These are phyloP conservation scores for Colletotrichum spinosum DNA, from an alignment of 2,329 filamentous ascomycete species.

Conservation along the genomic window DNA sequence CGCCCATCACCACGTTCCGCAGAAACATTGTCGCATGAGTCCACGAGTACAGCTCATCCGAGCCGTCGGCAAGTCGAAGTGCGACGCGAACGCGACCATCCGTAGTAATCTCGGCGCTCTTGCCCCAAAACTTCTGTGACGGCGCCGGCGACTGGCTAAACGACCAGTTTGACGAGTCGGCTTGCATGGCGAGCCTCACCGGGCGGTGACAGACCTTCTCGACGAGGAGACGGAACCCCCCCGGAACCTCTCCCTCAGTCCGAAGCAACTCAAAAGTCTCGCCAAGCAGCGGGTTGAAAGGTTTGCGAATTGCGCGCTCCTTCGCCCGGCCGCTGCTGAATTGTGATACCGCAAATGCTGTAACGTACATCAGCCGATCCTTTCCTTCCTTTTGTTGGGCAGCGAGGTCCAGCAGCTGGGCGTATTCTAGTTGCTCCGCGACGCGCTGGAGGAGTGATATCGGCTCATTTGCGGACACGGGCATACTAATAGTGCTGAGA, in stretches of 20 bases:
- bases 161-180: conserved; percentile 87
- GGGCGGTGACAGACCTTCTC: conserved; percentile 96
- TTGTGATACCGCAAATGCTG: conserved; percentile 90
- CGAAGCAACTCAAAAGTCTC: conserved; percentile 95
- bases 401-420: conserved; percentile 82
- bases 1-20: conserved; percentile 95
- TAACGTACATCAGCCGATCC: conserved; percentile 85
- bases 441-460: conserved; percentile 88
- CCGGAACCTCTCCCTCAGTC: conserved; percentile 77
- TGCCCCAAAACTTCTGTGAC: conserved; percentile 98
- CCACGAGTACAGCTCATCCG: conserved; percentile 90
- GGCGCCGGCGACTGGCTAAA: conserved; percentile 89
- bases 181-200: conserved; percentile 92
- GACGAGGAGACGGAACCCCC: conserved; percentile 89
- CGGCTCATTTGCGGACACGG: conserved; percentile 95
- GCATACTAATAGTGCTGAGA: conserved; percentile 96
- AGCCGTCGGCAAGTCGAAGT: conserved; percentile 73
- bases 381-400: conserved; percentile 68
- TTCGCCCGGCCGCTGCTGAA: conserved; percentile 86
- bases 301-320: conserved; percentile 93
- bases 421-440: conserved; percentile 93
- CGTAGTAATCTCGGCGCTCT: conserved; percentile 92
- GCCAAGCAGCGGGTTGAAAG: conserved; percentile 96
- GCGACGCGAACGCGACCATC: conserved; percentile 87
- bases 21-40: conserved; percentile 89